A percentile compares a stretch with the other conserved stretches of the same genome.
These are phyloP conservation scores for Geotrichum siamense DNA, from an alignment of 1,139 yeast species.

Conservation along the genomic window DNA sequence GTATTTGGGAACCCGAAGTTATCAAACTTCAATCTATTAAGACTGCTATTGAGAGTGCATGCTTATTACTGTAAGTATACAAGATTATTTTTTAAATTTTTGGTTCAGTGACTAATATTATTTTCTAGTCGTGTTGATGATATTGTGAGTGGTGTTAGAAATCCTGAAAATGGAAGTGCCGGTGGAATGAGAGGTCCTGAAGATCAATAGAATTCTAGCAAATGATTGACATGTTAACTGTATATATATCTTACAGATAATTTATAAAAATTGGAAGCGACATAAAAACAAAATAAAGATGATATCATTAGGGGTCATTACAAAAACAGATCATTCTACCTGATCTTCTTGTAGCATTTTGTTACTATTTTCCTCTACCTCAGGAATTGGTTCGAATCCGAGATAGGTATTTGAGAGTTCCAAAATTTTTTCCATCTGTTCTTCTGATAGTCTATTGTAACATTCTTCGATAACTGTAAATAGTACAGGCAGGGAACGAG, in stretches of 20 bases:
- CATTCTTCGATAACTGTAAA: conserved; percentile 86
- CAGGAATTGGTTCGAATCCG: conserved; percentile 19
- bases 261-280: conserved; percentile 3
- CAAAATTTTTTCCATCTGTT: conserved; percentile 50
- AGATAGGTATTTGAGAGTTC: conserved; percentile 45
- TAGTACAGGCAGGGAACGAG: conserved; percentile 69
- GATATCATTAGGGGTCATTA: conserved; percentile 8
- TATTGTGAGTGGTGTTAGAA: conserved; percentile 91
- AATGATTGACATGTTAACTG: no score
- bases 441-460: conserved; percentile 68
- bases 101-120: not conserved
- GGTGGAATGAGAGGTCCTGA: conserved; percentile 26
- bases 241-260: no score
- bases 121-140: conserved; percentile 69
- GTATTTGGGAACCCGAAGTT: conserved; percentile 99
- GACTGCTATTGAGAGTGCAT: conserved; percentile 96
- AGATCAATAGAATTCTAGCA: conserved; percentile 17
- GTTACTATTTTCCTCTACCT: conserved; percentile 9
- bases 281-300: conserved; percentile 16
- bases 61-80: conserved; percentile 53
- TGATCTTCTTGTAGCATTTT: conserved; percentile 1
- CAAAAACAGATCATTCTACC: not conserved
- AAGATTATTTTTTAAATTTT: not conserved
- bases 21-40: conserved; percentile 94
- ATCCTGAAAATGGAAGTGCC: conserved; percentile 26